Evolutionary conservation across 345 rosid species (phyloP), one percentile per base, ranked within the genome.

Genomic region (Trapa incisa): DNA sequence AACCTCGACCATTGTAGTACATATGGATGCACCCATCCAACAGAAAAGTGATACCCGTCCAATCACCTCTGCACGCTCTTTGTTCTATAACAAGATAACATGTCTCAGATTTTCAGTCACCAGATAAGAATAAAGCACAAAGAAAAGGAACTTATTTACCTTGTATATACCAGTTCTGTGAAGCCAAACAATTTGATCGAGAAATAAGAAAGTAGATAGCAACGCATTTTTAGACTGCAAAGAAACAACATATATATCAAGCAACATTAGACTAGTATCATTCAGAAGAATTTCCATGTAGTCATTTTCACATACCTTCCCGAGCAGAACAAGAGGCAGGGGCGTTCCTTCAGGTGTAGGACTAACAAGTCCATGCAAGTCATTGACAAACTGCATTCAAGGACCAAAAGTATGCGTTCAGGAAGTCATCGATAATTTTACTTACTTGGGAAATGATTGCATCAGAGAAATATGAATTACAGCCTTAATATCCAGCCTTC

Each of bases 111-210:
- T 41, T 65, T 11, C n/a, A 47, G 37, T 29, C 29, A 35, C 70
- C 53, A 60, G 43, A 60, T 57, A 37, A 37, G 47, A 70, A 61
- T 64, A 11, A 68, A 66, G 22, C 15, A 65, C 32, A 68, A 63
- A 50, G 29, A 22, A 4, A 42, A 63, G 71, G 57, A 65, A 45
- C 77, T 47, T 58, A 5, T 1, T 33, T 67, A 89, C 99, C 99
- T 95, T 87, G 70, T 89, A 91, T 62, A 95, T 85, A 52, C 99
- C 98, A 54, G 88, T 70, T 86, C 97, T 85, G 68, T 89, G 83
- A 72, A 95, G 98, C 97, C 97, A 95, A 61, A 91, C 96, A 54
- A 95, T 65, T 89, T 95, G 99, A 84, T 95, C 99, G 54, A 95
- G 96, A 73, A 95, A 95, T 76, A 89, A 82, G 88, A 89, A 95